Percentiles rank a stretch among this genome's conserved stretches.
phyloP scores from a whole-genome alignment of 139 green algal species.

The Tetradesmus obliquus region DNA sequence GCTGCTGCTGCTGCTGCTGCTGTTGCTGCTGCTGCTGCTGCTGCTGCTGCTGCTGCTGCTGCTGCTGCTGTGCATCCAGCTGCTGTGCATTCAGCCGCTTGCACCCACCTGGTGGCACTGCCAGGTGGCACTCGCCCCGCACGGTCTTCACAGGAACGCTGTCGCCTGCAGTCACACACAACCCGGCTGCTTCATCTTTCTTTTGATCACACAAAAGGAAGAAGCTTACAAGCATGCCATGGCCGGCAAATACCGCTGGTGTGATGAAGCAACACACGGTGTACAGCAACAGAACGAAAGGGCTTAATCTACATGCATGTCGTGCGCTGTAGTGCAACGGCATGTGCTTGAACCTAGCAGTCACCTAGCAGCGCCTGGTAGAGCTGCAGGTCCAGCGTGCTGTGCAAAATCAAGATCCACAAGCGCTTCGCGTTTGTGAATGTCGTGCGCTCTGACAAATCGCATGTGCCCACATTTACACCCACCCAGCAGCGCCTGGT shows the following conservation, averaged over 20 bases:
- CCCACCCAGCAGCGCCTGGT: constrained; percentile 40
- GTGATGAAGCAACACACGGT: background rate
- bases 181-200: background rate
- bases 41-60: too few relatives aligned
- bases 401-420: constrained; percentile 14
- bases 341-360: too few relatives aligned
- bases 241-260: background rate
- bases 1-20: background rate
- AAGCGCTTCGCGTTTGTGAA: too few relatives aligned
- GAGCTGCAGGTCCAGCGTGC: constrained; percentile 27
- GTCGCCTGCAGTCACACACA: background rate
- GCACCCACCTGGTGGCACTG: constrained; percentile 48
- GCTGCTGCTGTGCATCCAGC: background rate
- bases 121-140: constrained; percentile 28
- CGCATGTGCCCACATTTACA: too few relatives aligned
- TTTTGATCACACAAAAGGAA: background rate
- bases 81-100: too few relatives aligned
- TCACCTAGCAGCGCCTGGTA: constrained; percentile 12
- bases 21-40: background rate
- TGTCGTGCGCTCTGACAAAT: too few relatives aligned
- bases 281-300: background rate
- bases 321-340: too few relatives aligned
- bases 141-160: constrained; percentile 45
- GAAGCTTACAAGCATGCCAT: background rate
- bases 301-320: too few relatives aligned